A percentile compares a stretch with the other conserved stretches of the same genome.
phyloP scores from a whole-genome alignment of 345 rosid genomes.

The Linum lewisii region DNA sequence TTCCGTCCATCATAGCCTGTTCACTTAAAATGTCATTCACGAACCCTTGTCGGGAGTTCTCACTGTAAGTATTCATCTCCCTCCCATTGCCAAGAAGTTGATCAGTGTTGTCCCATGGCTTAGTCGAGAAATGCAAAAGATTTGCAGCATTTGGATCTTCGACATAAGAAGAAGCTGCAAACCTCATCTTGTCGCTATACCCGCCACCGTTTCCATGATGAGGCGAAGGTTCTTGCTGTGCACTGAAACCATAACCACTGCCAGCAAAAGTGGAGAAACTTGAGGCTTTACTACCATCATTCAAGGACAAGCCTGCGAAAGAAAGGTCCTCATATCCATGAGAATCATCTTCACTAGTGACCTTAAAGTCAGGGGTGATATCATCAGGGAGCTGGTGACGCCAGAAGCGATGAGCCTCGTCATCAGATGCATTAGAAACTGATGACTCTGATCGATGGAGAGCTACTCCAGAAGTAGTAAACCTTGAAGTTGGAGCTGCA shows the following conservation, averaged over 20 bases:
- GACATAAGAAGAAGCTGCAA: slow-evolving; percentile 44
- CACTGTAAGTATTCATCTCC: slow-evolving; percentile 45
- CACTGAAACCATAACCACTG: slow-evolving; percentile 39
- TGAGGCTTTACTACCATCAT: slow-evolving; percentile 38
- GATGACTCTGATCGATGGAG: slow-evolving; percentile 68
- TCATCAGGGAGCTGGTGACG: slow-evolving; percentile 93
- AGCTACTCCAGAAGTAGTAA: slow-evolving; percentile 43
- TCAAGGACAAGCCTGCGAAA: slow-evolving; percentile 64
- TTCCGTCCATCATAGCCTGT: slow-evolving; percentile 40
- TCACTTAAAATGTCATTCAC: slow-evolving; percentile 49
- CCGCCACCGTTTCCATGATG: slow-evolving; percentile 42
- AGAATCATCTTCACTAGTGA: slow-evolving; percentile 64
- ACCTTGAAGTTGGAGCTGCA: slow-evolving; percentile 33
- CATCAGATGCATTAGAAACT: slow-evolving; percentile 73
- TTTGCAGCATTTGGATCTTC: slow-evolving; percentile 45
- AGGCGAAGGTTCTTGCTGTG: slow-evolving; percentile 42
- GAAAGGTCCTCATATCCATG: slow-evolving; percentile 56
- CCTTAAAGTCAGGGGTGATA: slow-evolving; percentile 87
- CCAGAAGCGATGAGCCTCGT: slow-evolving; percentile 88
- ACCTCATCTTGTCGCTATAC: slow-evolving; percentile 50
- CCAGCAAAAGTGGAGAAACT: slow-evolving; percentile 45
- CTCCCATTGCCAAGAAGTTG: slow-evolving; percentile 48
- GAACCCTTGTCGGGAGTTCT: slow-evolving; percentile 41
- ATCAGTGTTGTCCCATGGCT: slow-evolving; percentile 65
- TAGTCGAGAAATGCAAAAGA: slow-evolving; percentile 38